Conservation (phyloP, 495 filamentous ascomycete genomes). For the Penicillium parvum region DNA sequence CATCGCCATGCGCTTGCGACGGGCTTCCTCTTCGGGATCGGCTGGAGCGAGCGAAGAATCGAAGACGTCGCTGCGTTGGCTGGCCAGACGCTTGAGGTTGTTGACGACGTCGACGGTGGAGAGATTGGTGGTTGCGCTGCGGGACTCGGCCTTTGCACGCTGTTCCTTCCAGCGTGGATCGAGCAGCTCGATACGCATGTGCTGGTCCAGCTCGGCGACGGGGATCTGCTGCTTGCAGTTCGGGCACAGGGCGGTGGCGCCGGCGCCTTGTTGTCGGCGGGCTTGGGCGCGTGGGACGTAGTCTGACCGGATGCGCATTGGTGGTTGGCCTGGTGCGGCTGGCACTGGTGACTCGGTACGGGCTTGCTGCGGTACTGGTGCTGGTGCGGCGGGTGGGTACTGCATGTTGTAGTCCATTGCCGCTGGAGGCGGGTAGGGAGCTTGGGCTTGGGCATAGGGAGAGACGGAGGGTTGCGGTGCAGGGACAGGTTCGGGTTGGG, state of each 20-base stretch:
- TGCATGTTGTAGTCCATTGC: conserved; percentile 34
- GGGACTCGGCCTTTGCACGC: conserved; percentile 77
- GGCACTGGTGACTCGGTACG: conserved; percentile 74
- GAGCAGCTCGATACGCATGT: conserved; percentile 94
- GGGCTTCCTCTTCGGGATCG: conserved; percentile 61
- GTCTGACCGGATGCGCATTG: conserved; percentile 90
- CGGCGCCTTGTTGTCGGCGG: conserved; percentile 55
- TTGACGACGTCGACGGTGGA: conserved; percentile 82
- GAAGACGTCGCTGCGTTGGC: conserved; percentile 87
- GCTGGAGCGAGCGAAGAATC: conserved; percentile 47
- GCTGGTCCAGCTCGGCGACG: conserved; percentile 78
- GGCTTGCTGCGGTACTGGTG: conserved; percentile 44
- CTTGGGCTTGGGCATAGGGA: conserved; percentile 35
- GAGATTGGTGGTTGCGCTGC: conserved; percentile 82
- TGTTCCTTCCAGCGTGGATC: conserved; percentile 97
- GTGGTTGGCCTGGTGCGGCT: conserved; percentile 53
- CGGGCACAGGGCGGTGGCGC: conserved; percentile 75
- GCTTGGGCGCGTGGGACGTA: conserved; percentile 84
- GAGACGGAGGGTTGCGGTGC: conserved; percentile 24
- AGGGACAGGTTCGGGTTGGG: conserved; percentile 25
- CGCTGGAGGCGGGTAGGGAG: conserved; percentile 34
- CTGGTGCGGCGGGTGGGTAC: conserved; percentile 19
- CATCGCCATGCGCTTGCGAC: conserved; percentile 70
- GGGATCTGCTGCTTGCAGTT: conserved; percentile 92
- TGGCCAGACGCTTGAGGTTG: conserved; percentile 96